Conservation (phyloP, 345 rosid genomes). For the Odontarrhena argentea region DNA sequence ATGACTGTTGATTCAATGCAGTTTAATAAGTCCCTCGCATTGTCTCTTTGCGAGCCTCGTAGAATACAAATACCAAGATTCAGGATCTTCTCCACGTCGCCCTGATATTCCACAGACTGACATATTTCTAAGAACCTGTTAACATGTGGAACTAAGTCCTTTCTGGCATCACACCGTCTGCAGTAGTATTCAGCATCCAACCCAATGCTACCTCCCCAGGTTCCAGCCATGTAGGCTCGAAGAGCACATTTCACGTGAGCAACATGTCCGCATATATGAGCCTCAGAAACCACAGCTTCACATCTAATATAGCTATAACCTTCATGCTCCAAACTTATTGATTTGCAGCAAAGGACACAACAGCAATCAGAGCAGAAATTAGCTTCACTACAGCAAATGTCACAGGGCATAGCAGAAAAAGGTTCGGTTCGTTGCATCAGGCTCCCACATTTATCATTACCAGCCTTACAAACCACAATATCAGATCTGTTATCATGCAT, state of each 20-base stretch:
- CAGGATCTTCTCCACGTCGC: slow-evolving; percentile 62
- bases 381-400: slow-evolving; percentile 79
- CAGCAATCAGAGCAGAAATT: slow-evolving; percentile 77
- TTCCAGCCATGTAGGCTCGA: slow-evolving; percentile 82
- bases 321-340: slow-evolving; percentile 49
- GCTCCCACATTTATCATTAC: slow-evolving; percentile 65
- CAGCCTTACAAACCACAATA: slow-evolving; percentile 63
- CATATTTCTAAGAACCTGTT: slow-evolving; percentile 54
- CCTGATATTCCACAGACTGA: slow-evolving; percentile 52
- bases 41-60: slow-evolving; percentile 56
- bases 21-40: slow-evolving; percentile 53
- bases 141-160: slow-evolving; percentile 69
- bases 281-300: slow-evolving; percentile 57
- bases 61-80: slow-evolving; percentile 61
- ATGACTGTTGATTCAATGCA: slow-evolving; percentile 53
- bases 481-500: slow-evolving; percentile 40
- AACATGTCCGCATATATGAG: slow-evolving; percentile 69
- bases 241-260: slow-evolving; percentile 91
- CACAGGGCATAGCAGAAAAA: slow-evolving; percentile 60
- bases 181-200: slow-evolving; percentile 88
- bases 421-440: slow-evolving; percentile 37
- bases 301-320: slow-evolving; percentile 76
- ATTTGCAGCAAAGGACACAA: slow-evolving; percentile 80
- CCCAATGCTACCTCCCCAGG: slow-evolving; percentile 81
- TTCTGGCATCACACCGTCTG: slow-evolving; percentile 77